Evolutionary conservation across 2,329 filamentous ascomycete genomes (phyloP), one percentile per base, ranked within the genome.

Genomic region (Trichoderma harzianum): DNA sequence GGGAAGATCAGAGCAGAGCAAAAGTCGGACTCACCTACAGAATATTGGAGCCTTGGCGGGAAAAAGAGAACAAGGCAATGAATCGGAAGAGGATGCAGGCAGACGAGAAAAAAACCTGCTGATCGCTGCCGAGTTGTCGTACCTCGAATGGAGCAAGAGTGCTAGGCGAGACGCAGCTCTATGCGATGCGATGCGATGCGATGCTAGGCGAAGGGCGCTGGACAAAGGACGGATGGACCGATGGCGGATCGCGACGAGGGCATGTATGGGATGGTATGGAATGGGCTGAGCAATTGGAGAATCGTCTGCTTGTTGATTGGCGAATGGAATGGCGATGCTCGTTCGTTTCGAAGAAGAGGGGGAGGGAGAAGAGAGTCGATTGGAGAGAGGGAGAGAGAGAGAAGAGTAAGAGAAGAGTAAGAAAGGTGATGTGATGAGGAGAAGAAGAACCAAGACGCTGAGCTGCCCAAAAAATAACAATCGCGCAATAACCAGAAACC

Each of bases 61-160:
- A 51, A 43, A 11, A 6, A 18, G 43, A 5, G 36, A 55, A 24
- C 39, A 26, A 65, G 43, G 36, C 36, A 39, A 24, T 24, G 34
- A 26, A 43, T 36, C 58, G 58, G 58, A 30, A 57, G 30, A 57
- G 24, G 51, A 18, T n/a, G 18, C 28, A 60, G 32, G 51, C 7
- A 61, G 14, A 51, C 39, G 6, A 47, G 7, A 43, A 60, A 32
- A 55, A 55, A 28, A 28, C 47, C 55, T 61, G 57, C 66, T 69
- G 66, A 47, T 61, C 36, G 66, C 66, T 69, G 34, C 57, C 57
- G 55, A 61, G 34, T 28, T 61, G 66, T 61, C 66, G 66, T 34
- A 39, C 64, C 43, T 36, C 32, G 14, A 34, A 53, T 55, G 64
- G 64, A 64, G 64, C 32, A 67, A 26, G 36, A 18, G 14, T 34